Conservation (phyloP, 331 rosid genomes). For the Acacia pycnantha region DNA sequence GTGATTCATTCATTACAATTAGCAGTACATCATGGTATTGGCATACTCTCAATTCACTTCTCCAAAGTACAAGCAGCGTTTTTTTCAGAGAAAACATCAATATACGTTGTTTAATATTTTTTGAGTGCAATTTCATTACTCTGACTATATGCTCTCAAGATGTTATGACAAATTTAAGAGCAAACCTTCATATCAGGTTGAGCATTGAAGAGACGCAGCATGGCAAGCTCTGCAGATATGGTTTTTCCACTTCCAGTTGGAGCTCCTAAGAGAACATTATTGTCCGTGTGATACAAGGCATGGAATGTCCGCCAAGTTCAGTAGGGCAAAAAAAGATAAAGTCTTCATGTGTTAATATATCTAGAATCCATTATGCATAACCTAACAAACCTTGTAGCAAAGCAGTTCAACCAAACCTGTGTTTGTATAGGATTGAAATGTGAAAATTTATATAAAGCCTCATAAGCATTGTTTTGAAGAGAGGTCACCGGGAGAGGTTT, state of each 20-base stretch:
- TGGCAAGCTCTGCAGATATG: slow-evolving; percentile 98
- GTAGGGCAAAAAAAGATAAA: slow-evolving; percentile 24
- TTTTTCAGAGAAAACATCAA: slow-evolving; percentile 16
- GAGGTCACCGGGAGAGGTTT: slow-evolving; percentile 92
- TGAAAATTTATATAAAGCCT: slow-evolving; percentile 76
- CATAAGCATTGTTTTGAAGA: slow-evolving; percentile 68
- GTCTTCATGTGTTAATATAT: slow-evolving; percentile 23
- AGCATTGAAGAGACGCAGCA: slow-evolving; percentile 85
- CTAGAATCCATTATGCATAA: slow-evolving; percentile 16
- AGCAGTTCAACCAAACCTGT: slow-evolving; percentile 62
- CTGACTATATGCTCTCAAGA: slow-evolving; percentile 9
- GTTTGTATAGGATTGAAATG: slow-evolving; percentile 98
- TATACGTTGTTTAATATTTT: neutral
- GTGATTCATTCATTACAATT: no score
- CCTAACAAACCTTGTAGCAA: slow-evolving; percentile 17
- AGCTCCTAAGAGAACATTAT: slow-evolving; percentile 92
- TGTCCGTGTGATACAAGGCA: slow-evolving; percentile 86
- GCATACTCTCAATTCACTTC: slow-evolving; percentile 9
- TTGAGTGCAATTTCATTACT: neutral
- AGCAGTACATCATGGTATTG: neutral
- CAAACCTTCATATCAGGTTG: slow-evolving; percentile 97
- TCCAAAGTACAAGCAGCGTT: slow-evolving; percentile 14
- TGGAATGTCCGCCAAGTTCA: slow-evolving; percentile 74
- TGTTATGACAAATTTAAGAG: slow-evolving; percentile 19
- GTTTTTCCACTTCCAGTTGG: slow-evolving; percentile 99